Evolutionary conservation across 805 yeast genomes (phyloP).

Genomic region (Candida schatavii): DNA sequence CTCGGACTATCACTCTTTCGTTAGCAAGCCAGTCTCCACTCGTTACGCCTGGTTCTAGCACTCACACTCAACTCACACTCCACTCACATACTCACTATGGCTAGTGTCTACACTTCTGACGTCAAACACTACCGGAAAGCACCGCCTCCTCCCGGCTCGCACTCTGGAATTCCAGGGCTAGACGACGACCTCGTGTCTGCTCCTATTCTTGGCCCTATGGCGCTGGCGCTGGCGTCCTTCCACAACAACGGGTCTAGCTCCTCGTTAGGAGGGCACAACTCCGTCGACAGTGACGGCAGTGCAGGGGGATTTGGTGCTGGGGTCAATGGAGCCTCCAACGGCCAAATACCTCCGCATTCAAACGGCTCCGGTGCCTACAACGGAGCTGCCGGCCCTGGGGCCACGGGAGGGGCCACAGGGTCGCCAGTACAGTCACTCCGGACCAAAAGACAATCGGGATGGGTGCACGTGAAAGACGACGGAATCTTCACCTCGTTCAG

Average conservation of each 20-base stretch:
- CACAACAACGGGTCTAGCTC: neutral
- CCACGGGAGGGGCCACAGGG: slow-evolving; percentile 3
- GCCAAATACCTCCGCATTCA: too few relatives aligned
- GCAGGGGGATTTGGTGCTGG: neutral
- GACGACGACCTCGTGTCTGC: neutral
- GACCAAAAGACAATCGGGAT: slow-evolving; percentile 55
- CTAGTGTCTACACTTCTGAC: slow-evolving; percentile 40
- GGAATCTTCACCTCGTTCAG: slow-evolving; percentile 78
- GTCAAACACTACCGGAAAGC: slow-evolving; percentile 41
- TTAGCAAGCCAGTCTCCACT: too few relatives aligned
- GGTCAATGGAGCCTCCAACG: neutral
- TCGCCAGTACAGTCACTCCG: slow-evolving; percentile 16
- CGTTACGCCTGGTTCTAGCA: too few relatives aligned
- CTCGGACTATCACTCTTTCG: too few relatives aligned
- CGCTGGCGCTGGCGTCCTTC: neutral
- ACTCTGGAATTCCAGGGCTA: neutral
- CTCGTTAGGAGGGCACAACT: neutral
- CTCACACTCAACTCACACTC: neutral
- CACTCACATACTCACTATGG: slow-evolving; percentile 25
- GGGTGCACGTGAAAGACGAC: slow-evolving; percentile 92
- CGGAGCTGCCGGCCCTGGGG: too few relatives aligned
- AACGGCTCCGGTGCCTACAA: too few relatives aligned
- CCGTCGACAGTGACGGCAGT: neutral
- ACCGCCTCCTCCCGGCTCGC: slow-evolving; percentile 38
- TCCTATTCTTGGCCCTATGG: slow-evolving; percentile 3